These are phyloP conservation scores for Ogataea corticis DNA, from an alignment of 805 yeast species.

Conservation along the genomic window DNA sequence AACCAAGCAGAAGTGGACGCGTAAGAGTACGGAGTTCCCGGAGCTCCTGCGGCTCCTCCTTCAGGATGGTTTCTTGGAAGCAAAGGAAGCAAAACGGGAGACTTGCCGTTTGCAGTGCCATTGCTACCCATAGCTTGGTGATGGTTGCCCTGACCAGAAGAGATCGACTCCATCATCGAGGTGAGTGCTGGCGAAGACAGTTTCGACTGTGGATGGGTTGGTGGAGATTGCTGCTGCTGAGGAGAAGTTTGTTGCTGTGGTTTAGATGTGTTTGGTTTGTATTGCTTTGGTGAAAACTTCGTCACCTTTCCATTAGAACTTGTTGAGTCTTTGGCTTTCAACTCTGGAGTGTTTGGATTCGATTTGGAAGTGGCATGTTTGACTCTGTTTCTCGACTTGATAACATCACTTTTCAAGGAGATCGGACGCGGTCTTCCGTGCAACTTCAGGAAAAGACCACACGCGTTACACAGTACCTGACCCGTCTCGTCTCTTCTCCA, in stretches of 20 bases:
- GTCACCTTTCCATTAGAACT: slow-evolving; percentile 24
- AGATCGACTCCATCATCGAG: slow-evolving; percentile 16
- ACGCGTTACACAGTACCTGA: slow-evolving; percentile 89
- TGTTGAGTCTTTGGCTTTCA: slow-evolving; percentile 48
- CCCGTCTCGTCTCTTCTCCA: slow-evolving; percentile 96
- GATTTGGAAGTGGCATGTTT: slow-evolving; percentile 48
- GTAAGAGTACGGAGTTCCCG: slow-evolving; percentile 32
- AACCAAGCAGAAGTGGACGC: slow-evolving; percentile 32
- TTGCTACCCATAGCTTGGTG: slow-evolving; percentile 9
- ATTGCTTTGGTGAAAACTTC: slow-evolving; percentile 40
- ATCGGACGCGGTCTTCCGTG: slow-evolving; percentile 95
- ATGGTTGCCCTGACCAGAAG: slow-evolving; percentile 6
- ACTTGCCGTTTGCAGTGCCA: slow-evolving; percentile 16
- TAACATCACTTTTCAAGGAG: slow-evolving; percentile 86
- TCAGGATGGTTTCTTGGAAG: slow-evolving; percentile 38
- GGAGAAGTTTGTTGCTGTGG: slow-evolving; percentile 11
- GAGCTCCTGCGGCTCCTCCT: slow-evolving; percentile 16
- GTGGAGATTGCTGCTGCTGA: slow-evolving; percentile 11
- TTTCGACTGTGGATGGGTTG: slow-evolving; percentile 7
- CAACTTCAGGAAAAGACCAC: slow-evolving; percentile 83
- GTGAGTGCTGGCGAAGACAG: slow-evolving; percentile 21
- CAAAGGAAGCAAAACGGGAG: slow-evolving; percentile 43
- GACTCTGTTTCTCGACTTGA: slow-evolving; percentile 86
- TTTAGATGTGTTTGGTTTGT: slow-evolving; percentile 33
- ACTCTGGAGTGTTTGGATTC: slow-evolving; percentile 56